These are phyloP conservation scores for Solanum lycopersicoides DNA, from an alignment of 257 asterid genomes.

Conservation along the genomic window DNA sequence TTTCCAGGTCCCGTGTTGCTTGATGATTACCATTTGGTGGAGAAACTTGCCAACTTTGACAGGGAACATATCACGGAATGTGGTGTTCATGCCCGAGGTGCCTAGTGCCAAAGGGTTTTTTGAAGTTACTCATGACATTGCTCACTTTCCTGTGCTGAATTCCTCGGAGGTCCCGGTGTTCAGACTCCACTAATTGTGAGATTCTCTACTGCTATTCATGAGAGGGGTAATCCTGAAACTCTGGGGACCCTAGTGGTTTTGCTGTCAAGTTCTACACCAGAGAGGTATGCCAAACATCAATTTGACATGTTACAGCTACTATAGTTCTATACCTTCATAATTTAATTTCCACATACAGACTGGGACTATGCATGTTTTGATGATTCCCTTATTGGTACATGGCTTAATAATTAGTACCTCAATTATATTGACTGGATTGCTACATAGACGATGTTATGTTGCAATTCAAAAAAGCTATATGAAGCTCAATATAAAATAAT, in stretches of 20 bases:
- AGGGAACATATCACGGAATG: conserved; percentile 27
- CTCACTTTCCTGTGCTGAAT: conserved; percentile 24
- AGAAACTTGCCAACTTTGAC: background rate
- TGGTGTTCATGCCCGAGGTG: conserved; percentile 33
- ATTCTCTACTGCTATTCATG: conserved; percentile 26
- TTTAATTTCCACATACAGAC: background rate
- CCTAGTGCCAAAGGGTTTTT: conserved; percentile 28
- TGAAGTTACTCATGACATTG: conserved; percentile 19
- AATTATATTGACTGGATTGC: background rate
- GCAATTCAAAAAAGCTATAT: background rate
- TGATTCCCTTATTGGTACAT: background rate
- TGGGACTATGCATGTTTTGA: background rate
- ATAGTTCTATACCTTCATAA: background rate
- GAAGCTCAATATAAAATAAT: background rate
- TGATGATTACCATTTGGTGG: conserved; percentile 32
- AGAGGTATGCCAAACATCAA: conserved; percentile 13
- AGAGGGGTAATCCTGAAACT: conserved; percentile 26
- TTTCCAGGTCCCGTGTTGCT: conserved; percentile 20
- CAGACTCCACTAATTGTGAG: conserved; percentile 26
- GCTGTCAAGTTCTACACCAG: conserved; percentile 33
- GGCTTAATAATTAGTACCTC: background rate
- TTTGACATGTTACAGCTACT: background rate
- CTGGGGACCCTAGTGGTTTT: conserved; percentile 29
- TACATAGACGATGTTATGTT: background rate
- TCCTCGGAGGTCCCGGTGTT: conserved; percentile 25